Conservation (phyloP, 2,329 filamentous ascomycete species). For the Ophiosphaerella korrae region DNA sequence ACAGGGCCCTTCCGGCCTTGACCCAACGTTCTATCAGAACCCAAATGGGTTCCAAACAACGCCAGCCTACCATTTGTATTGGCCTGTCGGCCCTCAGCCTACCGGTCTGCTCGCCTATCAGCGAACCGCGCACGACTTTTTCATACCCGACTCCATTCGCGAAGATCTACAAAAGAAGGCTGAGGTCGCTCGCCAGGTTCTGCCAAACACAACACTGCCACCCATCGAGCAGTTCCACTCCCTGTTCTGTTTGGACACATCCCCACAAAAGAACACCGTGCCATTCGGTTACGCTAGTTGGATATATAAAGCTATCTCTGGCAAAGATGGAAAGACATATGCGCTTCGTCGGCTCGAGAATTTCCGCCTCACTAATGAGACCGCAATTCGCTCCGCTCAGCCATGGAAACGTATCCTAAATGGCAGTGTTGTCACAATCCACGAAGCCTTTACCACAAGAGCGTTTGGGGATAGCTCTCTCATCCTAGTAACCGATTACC, state of each 20-base stretch:
- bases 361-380: slow-evolving; percentile 85
- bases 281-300: slow-evolving; percentile 89
- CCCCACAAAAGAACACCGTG: slow-evolving; percentile 74
- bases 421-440: slow-evolving; percentile 80
- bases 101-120: slow-evolving; percentile 86
- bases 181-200: slow-evolving; percentile 81
- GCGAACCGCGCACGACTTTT: slow-evolving; percentile 85
- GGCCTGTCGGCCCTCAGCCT: slow-evolving; percentile 79
- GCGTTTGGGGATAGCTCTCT: slow-evolving; percentile 94
- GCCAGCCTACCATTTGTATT: slow-evolving; percentile 82
- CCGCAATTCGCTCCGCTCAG: slow-evolving; percentile 82
- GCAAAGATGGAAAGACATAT: slow-evolving; percentile 87
- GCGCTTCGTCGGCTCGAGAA: slow-evolving; percentile 85
- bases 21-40: slow-evolving; percentile 69
- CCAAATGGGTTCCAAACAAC: slow-evolving; percentile 60
- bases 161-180: slow-evolving; percentile 89
- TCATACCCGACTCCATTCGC: slow-evolving; percentile 82
- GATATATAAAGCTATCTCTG: slow-evolving; percentile 92
- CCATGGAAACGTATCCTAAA: slow-evolving; percentile 87
- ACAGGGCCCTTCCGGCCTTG: slow-evolving; percentile 68
- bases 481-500: slow-evolving; percentile 92
- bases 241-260: slow-evolving; percentile 84
- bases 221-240: slow-evolving; percentile 88
- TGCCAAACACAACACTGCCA: slow-evolving; percentile 79
- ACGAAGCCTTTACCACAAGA: slow-evolving; percentile 91